Percentiles rank a stretch among this genome's conserved stretches.
These are phyloP conservation scores for Pisolithus thermaeus DNA, from an alignment of 1,284 basidiomycete species.

Conservation along the genomic window DNA sequence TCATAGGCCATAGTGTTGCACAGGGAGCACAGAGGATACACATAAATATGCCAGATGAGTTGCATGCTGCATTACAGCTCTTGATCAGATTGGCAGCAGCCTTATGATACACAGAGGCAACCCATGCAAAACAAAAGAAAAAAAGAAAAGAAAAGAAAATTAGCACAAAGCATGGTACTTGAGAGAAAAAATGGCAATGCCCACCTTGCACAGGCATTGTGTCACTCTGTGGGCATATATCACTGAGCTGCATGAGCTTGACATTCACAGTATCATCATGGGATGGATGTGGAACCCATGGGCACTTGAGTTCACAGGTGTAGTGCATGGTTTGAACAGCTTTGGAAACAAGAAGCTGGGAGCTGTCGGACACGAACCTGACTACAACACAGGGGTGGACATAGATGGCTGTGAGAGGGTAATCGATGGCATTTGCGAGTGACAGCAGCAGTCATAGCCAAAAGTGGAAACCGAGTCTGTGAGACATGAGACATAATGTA, in stretches of 20 bases:
- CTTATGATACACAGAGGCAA: constrained; percentile 75
- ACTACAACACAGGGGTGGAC: too few relatives aligned
- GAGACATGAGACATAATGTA: too few relatives aligned
- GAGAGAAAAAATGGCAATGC: constrained; percentile 21
- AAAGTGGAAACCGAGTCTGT: too few relatives aligned
- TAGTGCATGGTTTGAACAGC: too few relatives aligned
- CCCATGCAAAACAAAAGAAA: constrained; percentile 28
- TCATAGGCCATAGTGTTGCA: too few relatives aligned
- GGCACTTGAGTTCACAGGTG: too few relatives aligned
- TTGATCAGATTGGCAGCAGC: constrained; percentile 79
- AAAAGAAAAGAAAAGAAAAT: neutral
- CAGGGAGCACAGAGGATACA: constrained; percentile 52
- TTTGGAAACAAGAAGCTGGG: too few relatives aligned
- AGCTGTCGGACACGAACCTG: too few relatives aligned
- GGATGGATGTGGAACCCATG: too few relatives aligned
- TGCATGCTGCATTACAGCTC: constrained; percentile 79
- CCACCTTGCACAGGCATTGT: constrained; percentile 78
- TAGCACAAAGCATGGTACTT: neutral
- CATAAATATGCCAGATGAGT: constrained; percentile 68
- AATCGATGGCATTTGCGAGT: too few relatives aligned
- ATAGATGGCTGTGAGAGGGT: too few relatives aligned
- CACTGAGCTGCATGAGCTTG: constrained; percentile 67
- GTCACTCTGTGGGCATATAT: constrained; percentile 76
- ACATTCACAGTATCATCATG: constrained; percentile 34
- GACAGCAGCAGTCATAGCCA: too few relatives aligned